Base-by-base conservation (phyloP, 805 yeast species). In the Starmerella floricola region DNA sequence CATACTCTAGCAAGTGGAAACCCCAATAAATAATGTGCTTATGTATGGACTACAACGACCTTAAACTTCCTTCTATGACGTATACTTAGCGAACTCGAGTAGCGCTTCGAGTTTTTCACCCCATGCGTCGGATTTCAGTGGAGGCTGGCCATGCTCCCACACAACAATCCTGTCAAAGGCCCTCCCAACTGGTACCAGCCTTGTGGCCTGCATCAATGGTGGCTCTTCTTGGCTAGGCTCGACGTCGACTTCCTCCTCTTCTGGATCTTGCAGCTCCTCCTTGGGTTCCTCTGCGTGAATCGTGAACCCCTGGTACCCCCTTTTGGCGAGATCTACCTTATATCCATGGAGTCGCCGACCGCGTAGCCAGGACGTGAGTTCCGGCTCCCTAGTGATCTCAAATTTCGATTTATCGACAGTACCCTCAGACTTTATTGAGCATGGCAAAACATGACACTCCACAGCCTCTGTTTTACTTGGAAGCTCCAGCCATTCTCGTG, bases 281-380 rank as follows among this genome's bases (percentile, higher is more conserved):
- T 30, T 35, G 3, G 51, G 24, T 35, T 36, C 47, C n/a, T 40
- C 42, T 6, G 38, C 38, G 19, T 37, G 37, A 15, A 48, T 36
- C 8, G 49, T 42, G 13, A 39, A 44, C 4, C 53, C 57, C 10
- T 43, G 8, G 36, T 42, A 51, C 13, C 49, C 52, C 12, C 23
- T 19, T 17, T 19, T 16, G 21, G 27, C 34, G 10, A 52, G 44
- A 28, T 52, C 51, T 3, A 52, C 44, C 11, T 16, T n/a, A 10
- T 23, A 29, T 3, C 57, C 57, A 4, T 34, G 33, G 20, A 54
- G 43, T 1, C 46, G 49, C 19, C 53, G 39, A 4, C 57, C 57
- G 2, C 56, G 45, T 10, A 54, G 40, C 13, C 40, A 36, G 4
- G 49, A 38, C 17, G 12, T 28, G 32, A 35, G 38, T 10, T 27